Percentiles rank a stretch among this genome's conserved stretches.
Evolutionary conservation across 192 early-diverging fungal genomes (phyloP).

Genomic region (Rhizoclosmatium globosum): DNA sequence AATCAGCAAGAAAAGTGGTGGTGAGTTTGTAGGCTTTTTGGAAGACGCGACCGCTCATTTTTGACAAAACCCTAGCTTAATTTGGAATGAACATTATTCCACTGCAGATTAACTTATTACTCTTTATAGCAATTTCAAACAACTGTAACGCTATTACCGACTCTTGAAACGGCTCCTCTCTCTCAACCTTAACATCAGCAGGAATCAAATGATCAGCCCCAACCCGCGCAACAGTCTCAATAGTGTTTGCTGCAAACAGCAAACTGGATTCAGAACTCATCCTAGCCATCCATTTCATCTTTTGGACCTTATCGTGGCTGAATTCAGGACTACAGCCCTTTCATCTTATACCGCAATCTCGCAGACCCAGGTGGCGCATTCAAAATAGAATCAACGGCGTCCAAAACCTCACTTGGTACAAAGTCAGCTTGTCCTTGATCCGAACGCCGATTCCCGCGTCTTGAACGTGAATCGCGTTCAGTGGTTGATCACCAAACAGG

Average conservation of each 20-base stretch:
- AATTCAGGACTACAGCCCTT: not conserved
- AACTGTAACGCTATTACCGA: not conserved
- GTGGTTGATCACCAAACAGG: conserved; percentile 11
- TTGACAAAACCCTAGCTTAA: too few relatives aligned
- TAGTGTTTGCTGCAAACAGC: conserved; percentile 9
- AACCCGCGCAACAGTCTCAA: conserved; percentile 8
- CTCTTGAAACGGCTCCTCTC: not conserved
- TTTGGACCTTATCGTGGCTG: not conserved
- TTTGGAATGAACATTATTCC: too few relatives aligned
- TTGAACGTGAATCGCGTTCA: conserved; percentile 19
- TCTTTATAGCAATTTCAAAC: too few relatives aligned
- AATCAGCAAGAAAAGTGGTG: too few relatives aligned
- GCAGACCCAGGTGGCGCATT: not conserved
- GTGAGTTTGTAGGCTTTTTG: too few relatives aligned
- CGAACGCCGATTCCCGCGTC: not conserved
- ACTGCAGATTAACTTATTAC: too few relatives aligned
- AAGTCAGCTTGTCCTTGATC: conserved; percentile 10
- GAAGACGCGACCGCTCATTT: too few relatives aligned
- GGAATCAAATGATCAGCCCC: conserved; percentile 21
- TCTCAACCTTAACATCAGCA: not conserved
- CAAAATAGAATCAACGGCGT: not conserved
- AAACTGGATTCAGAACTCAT: conserved; percentile 10
- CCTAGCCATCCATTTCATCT: conserved; percentile 1
- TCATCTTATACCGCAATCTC: not conserved
- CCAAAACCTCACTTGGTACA: not conserved